Conservation (phyloP, 169 alveolate genomes). For the Amoebophrya sp. region DNA sequence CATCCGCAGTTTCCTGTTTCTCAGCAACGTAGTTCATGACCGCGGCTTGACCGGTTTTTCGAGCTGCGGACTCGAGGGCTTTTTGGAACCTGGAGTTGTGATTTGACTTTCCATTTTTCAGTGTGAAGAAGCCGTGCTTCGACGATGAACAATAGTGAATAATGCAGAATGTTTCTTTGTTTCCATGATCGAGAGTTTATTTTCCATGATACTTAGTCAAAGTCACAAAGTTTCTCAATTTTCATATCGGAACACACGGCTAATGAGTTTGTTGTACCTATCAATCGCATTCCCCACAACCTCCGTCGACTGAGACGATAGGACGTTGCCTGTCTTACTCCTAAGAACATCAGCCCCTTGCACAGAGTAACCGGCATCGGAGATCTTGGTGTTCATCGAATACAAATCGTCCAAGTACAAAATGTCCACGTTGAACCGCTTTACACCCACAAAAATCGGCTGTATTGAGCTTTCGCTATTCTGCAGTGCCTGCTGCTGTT, state of each 20-base stretch:
- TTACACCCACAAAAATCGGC: conserved; percentile 47
- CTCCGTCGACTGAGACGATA: neutral
- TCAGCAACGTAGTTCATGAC: neutral
- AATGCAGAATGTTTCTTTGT: too few relatives aligned
- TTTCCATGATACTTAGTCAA: too few relatives aligned
- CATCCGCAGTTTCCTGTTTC: neutral
- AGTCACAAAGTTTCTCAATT: too few relatives aligned
- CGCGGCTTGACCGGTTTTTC: too few relatives aligned
- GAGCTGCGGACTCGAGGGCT: too few relatives aligned
- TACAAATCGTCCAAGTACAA: conserved; percentile 40
- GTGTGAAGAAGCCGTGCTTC: too few relatives aligned
- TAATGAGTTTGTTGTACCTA: neutral
- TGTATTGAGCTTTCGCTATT: neutral
- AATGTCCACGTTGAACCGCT: conserved; percentile 45
- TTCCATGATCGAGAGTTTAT: too few relatives aligned
- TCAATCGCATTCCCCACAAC: neutral
- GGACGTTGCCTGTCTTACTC: neutral
- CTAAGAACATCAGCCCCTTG: neutral
- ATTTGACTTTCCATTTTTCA: too few relatives aligned
- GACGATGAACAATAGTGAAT: too few relatives aligned
- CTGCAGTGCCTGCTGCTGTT: neutral
- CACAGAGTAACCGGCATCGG: neutral
- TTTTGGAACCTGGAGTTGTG: too few relatives aligned
- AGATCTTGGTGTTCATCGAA: neutral
- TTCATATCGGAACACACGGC: neutral